Evolutionary conservation across 2,329 filamentous ascomycete genomes (phyloP), one percentile per base, ranked within the genome.

Genomic region (Talaromyces sp.): DNA sequence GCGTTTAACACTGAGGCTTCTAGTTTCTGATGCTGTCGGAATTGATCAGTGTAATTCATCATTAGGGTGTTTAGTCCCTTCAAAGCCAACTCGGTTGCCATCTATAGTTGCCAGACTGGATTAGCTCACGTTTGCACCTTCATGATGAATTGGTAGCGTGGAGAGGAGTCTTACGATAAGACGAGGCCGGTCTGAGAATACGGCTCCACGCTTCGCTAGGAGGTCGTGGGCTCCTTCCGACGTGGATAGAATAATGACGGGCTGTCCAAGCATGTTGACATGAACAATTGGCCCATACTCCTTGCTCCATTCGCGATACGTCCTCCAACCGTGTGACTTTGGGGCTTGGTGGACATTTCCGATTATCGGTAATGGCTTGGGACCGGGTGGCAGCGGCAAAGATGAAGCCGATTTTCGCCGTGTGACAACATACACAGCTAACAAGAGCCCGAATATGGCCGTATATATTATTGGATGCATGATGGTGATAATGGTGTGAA

Each of bases 1-100:
- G 62, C 62, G 11, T 78, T 81, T 43, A 82, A 71, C 6, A 80
- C 78, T 43, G 79, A 75, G 63, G 78, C 77, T 21, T 78, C 68
- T n/a, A 80, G 68, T 60, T 73, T 78, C 50, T 80, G 71, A 41
- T 80, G 70, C 11, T 77, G 66, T 56, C 70, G 75, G 77, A 80
- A 82, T 41, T 74, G 73, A 58, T 81, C 81, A 21, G 80, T 80
- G 67, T 82, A 80, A 3, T 78, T 78, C 67, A 81, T 79, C 24
- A 82, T 79, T 21, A 82, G 69, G 31, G 82, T 73, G 26, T 75
- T 77, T 8, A 76, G 72, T 35, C 74, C 75, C 56, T 66, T 69
- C 50, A 64, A 51, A 11, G 64, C 64, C 26, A 66, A 27, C n/a
- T 66, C 62, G 0, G 60, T 57, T 14, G 64, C 64, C 27, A 65